phyloP scores from a whole-genome alignment of 768 basidiomycete species.

The Gloeostereum incarnatum region DNA sequence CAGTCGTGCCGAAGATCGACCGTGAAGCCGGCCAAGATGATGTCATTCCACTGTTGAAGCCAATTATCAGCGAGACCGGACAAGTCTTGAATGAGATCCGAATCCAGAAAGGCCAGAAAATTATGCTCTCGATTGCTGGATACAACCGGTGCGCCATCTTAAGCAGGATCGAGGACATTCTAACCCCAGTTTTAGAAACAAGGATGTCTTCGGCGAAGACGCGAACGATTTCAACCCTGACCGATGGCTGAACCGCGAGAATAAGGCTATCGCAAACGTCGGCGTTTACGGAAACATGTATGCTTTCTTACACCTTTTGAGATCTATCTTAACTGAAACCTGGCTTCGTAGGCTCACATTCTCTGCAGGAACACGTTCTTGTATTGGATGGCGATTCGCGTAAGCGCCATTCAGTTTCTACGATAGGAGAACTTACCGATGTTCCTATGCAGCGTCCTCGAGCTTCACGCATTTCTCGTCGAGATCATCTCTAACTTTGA shows the following conservation, averaged over 20 bases:
- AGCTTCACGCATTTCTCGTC: slow-evolving; percentile 51
- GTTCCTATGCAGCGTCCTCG: slow-evolving; percentile 24
- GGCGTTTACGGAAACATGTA: slow-evolving; percentile 24
- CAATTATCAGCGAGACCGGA: slow-evolving; percentile 36
- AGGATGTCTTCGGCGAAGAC: slow-evolving; percentile 30
- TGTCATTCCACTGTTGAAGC: slow-evolving; percentile 45
- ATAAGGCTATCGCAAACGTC: slow-evolving; percentile 18
- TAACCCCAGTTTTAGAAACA: slow-evolving; percentile 16
- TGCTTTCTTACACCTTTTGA: slow-evolving; percentile 5
- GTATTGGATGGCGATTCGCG: slow-evolving; percentile 21
- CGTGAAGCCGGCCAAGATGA: slow-evolving; percentile 41
- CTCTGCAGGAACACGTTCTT: slow-evolving; percentile 14
- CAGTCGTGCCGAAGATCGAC: slow-evolving; percentile 23
- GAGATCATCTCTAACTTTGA: slow-evolving; percentile 47
- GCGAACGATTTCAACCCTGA: slow-evolving; percentile 29
- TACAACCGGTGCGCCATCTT: slow-evolving; percentile 36
- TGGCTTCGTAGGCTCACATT: slow-evolving; percentile 13
- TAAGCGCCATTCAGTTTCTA: slow-evolving; percentile 6
- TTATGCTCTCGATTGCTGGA: slow-evolving; percentile 39
- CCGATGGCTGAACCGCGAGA: slow-evolving; percentile 23
- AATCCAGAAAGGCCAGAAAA: slow-evolving; percentile 39
- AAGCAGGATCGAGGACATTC: too few species aligned
- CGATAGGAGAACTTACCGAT: not conserved
- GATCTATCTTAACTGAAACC: not conserved
- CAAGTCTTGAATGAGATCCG: slow-evolving; percentile 33